Evolutionary conservation across 1,284 basidiomycete genomes (phyloP).

Genomic region (Cutaneotrichosporon sp.): DNA sequence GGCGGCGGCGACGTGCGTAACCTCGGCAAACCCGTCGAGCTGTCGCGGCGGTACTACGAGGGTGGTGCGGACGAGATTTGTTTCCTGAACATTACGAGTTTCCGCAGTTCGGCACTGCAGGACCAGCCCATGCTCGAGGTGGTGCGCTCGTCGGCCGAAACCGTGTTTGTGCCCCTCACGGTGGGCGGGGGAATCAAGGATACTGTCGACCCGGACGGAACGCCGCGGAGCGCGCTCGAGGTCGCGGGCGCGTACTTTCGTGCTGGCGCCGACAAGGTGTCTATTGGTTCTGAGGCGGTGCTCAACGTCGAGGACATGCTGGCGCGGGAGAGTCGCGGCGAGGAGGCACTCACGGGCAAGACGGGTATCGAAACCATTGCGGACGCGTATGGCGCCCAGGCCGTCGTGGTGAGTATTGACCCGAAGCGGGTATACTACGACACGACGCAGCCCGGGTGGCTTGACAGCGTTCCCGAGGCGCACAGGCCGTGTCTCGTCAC

Average conservation of each 20-base stretch:
- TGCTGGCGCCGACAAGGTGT: slow-evolving; percentile 90
- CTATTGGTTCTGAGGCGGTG: slow-evolving; percentile 93
- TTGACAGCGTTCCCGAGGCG: slow-evolving; percentile 57
- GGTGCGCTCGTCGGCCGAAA: slow-evolving; percentile 80
- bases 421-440: slow-evolving; percentile 84
- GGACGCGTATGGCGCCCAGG: slow-evolving; percentile 85
- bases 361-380: slow-evolving; percentile 95
- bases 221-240: slow-evolving; percentile 75
- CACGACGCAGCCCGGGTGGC: slow-evolving; percentile 56
- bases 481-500: slow-evolving; percentile 40
- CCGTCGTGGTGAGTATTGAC: slow-evolving; percentile 96
- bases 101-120: slow-evolving; percentile 87
- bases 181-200: slow-evolving; percentile 99
- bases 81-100: slow-evolving; percentile 98
- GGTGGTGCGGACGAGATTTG: slow-evolving; percentile 95
- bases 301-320: slow-evolving; percentile 82
- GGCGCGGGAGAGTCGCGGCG: slow-evolving; percentile 51
- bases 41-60: slow-evolving; percentile 79
- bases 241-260: slow-evolving; percentile 96
- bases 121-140: slow-evolving; percentile 99
- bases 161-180: slow-evolving; percentile 94
- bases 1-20: slow-evolving; percentile 80
- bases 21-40: slow-evolving; percentile 92
- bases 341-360: slow-evolving; percentile 48
- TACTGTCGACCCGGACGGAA: slow-evolving; percentile 91